Percentiles rank a stretch among this genome's conserved stretches.
These are phyloP conservation scores for Trichoderma aggressivum DNA, from an alignment of 2,329 filamentous ascomycete genomes.

Conservation along the genomic window DNA sequence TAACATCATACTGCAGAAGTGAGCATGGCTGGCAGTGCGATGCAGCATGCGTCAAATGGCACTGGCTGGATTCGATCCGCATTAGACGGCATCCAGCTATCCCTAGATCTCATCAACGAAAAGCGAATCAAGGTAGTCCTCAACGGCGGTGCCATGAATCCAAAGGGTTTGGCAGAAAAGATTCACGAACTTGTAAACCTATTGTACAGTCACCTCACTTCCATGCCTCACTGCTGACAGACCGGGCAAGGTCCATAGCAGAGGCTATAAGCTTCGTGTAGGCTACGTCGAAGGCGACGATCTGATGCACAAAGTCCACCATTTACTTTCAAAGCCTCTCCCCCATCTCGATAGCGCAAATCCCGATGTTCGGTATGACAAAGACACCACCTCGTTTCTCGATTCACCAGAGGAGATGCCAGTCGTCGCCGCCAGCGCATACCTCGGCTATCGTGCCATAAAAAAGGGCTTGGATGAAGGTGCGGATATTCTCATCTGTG, in stretches of 20 bases:
- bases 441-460: slow-evolving; percentile 48
- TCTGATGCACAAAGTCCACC: slow-evolving; percentile 26
- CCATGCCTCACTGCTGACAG: neutral
- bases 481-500: slow-evolving; percentile 42
- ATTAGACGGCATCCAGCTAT: slow-evolving; percentile 26
- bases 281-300: slow-evolving; percentile 40
- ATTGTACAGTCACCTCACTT: neutral
- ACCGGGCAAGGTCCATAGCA: slow-evolving; percentile 24
- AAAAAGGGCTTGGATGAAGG: slow-evolving; percentile 36
- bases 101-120: slow-evolving; percentile 35
- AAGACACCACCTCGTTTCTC: slow-evolving; percentile 22
- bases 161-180: slow-evolving; percentile 45
- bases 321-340: neutral
- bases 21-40: slow-evolving; percentile 27
- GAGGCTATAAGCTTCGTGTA: slow-evolving; percentile 31
- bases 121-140: slow-evolving; percentile 53
- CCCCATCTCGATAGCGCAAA: slow-evolving; percentile 26
- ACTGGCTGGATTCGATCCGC: slow-evolving; percentile 11
- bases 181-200: slow-evolving; percentile 22
- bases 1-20: slow-evolving; percentile 23
- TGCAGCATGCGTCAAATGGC: neutral
- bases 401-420: slow-evolving; percentile 18
- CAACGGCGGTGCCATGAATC: slow-evolving; percentile 56
- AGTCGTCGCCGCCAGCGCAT: slow-evolving; percentile 41
- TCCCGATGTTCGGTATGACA: slow-evolving; percentile 22